A percentile compares a stretch with the other conserved stretches of the same genome.
These are phyloP conservation scores for Leccinum barrowsii DNA, from an alignment of 768 basidiomycete species.

Conservation along the genomic window DNA sequence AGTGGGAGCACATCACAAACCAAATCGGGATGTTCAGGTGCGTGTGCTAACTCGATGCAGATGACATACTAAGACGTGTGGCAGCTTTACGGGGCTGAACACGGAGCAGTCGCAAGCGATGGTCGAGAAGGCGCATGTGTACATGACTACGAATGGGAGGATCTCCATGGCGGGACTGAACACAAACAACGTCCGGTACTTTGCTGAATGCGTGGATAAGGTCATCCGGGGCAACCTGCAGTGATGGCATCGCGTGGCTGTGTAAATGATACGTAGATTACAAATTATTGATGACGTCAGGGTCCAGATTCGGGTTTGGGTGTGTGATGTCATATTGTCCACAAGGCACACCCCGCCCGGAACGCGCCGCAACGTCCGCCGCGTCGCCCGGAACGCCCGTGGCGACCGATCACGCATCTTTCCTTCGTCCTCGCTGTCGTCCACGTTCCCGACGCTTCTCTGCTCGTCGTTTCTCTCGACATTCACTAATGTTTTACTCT, in stretches of 20 bases:
- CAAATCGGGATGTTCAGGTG: constrained; percentile 99
- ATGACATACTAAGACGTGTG: constrained; percentile 4
- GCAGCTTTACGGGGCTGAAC: constrained; percentile 82
- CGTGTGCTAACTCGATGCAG: constrained; percentile 11
- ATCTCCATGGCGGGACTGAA: constrained; percentile 96
- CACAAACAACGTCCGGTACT: constrained; percentile 69
- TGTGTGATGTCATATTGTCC: not conserved
- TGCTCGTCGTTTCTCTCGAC: constrained; percentile 12
- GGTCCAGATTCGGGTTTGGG: not conserved
- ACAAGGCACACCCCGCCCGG: constrained; percentile 27
- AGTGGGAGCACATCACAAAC: constrained; percentile 92
- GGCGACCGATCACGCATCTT: constrained; percentile 19
- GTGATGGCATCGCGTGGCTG: constrained; percentile 13
- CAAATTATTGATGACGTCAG: not conserved
- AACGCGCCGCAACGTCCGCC: constrained; percentile 25
- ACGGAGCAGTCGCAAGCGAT: constrained; percentile 62
- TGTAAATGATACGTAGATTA: constrained; percentile 6
- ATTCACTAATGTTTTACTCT: constrained; percentile 11
- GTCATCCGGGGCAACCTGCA: constrained; percentile 52
- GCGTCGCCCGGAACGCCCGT: constrained; percentile 13
- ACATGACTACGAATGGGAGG: constrained; percentile 82
- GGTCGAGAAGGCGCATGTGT: constrained; percentile 73
- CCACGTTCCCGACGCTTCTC: constrained; percentile 18
- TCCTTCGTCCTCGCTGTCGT: constrained; percentile 14
- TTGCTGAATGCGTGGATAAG: constrained; percentile 67